Evolutionary conservation across 345 rosid genomes (phyloP).

Genomic region (Eucalyptus cloeziana): DNA sequence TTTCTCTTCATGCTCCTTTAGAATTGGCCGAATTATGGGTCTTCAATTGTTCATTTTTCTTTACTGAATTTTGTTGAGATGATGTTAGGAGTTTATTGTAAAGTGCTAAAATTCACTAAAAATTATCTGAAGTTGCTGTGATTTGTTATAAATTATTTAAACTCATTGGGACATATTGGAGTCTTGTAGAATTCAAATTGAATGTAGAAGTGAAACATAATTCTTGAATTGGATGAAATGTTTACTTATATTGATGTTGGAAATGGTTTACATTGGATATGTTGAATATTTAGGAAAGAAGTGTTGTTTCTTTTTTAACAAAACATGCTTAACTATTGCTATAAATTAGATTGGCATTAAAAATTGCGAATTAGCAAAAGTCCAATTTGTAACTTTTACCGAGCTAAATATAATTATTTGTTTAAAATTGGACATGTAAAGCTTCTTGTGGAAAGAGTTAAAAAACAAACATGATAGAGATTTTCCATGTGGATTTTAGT

Average conservation of each 20-base stretch:
- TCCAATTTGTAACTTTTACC: not conserved
- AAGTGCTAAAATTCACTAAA: too few relatives aligned
- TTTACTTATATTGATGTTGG: not conserved
- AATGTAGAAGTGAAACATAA: not conserved
- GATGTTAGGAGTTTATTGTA: too few relatives aligned
- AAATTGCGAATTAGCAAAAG: not conserved
- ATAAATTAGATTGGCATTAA: not conserved
- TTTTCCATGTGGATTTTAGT: not conserved
- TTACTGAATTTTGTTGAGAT: too few relatives aligned
- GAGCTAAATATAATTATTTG: not conserved
- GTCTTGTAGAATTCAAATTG: not conserved
- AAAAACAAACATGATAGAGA: not conserved
- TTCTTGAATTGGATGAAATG: not conserved
- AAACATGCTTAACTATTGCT: not conserved
- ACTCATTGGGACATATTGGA: too few relatives aligned
- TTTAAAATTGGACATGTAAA: not conserved
- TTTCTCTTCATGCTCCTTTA: too few relatives aligned
- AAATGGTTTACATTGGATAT: not conserved
- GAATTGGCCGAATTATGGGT: too few relatives aligned
- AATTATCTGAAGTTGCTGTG: too few relatives aligned
- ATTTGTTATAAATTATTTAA: too few relatives aligned
- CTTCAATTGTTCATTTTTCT: too few relatives aligned
- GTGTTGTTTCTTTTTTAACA: not conserved
- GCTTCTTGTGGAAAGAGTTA: not conserved
- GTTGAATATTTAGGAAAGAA: not conserved